Conservation (phyloP, 2,329 filamentous ascomycete species). For the Phyllosticta ampelicida region DNA sequence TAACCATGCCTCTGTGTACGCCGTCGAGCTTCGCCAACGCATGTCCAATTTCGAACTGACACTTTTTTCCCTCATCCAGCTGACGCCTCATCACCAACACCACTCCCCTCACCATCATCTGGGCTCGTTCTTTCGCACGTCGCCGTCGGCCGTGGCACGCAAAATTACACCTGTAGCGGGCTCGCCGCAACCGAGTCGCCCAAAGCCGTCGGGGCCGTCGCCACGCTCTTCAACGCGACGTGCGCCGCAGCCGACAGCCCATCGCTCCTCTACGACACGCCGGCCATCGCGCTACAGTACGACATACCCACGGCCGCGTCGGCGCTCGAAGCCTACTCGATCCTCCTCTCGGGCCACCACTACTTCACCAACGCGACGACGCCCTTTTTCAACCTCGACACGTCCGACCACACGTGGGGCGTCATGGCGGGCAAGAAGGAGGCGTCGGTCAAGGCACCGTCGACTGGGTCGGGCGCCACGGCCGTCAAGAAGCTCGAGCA, state of each 20-base stretch:
- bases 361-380: constrained; percentile 63
- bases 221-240: constrained; percentile 77
- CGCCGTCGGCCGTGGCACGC: constrained; percentile 74
- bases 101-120: constrained; percentile 49
- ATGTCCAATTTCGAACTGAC: too few relatives aligned
- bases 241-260: constrained; percentile 65
- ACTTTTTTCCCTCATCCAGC: too few relatives aligned
- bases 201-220: constrained; percentile 59
- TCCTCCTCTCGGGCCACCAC: constrained; percentile 63
- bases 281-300: constrained; percentile 58
- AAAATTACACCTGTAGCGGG: constrained; percentile 81
- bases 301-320: constrained; percentile 39
- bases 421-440: constrained; percentile 56
- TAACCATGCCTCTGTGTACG: constrained; percentile 24
- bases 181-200: constrained; percentile 50
- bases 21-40: too few relatives aligned
- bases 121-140: constrained; percentile 64
- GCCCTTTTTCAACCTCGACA: constrained; percentile 72
- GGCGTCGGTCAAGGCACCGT: constrained; percentile 51
- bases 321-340: constrained; percentile 43
- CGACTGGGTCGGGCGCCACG: constrained; percentile 35
- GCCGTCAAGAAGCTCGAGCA: background rate
- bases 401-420: constrained; percentile 39
- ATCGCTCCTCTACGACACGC: constrained; percentile 52
- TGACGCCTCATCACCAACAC: constrained; percentile 29